A percentile compares a stretch with the other conserved stretches of the same genome.
Evolutionary conservation across 495 filamentous ascomycete genomes (phyloP).

Genomic region (Hypoxylon trugodes): DNA sequence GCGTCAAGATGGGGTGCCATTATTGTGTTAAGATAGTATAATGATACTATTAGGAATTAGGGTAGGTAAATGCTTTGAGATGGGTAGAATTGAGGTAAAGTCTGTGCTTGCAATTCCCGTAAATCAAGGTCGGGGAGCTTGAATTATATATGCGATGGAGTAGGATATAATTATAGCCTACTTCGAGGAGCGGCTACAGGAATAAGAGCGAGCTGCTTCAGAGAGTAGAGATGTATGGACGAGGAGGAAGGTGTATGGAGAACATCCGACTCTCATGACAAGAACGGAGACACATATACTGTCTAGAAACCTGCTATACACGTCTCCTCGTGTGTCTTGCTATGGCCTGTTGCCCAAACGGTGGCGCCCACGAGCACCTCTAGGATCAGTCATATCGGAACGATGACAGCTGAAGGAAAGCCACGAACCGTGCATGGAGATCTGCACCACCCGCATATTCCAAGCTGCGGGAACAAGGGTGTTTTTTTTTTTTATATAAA

Average conservation of each 20-base stretch:
- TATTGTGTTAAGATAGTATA: background rate
- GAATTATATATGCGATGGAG: slow-evolving; percentile 20
- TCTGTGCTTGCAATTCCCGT: background rate
- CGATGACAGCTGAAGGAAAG: slow-evolving; percentile 27
- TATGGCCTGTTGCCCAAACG: slow-evolving; percentile 8
- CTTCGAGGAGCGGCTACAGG: background rate
- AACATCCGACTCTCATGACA: slow-evolving; percentile 15
- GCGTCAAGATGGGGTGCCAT: slow-evolving; percentile 64
- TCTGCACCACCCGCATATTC: slow-evolving; percentile 32
- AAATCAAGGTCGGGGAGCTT: background rate
- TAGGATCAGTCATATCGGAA: slow-evolving; percentile 18
- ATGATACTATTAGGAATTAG: background rate
- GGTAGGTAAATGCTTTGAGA: background rate
- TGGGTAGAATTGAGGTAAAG: background rate
- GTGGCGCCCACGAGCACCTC: slow-evolving; percentile 9
- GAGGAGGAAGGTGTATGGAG: slow-evolving; percentile 6
- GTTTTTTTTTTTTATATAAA: too few relatives aligned
- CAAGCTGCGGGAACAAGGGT: slow-evolving; percentile 28
- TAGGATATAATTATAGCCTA: slow-evolving; percentile 4
- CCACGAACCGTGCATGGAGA: slow-evolving; percentile 14
- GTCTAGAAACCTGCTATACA: slow-evolving; percentile 9
- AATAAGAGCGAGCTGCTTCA: background rate
- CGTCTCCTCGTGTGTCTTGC: slow-evolving; percentile 3
- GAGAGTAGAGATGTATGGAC: slow-evolving; percentile 9
- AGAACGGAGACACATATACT: slow-evolving; percentile 13